Base-by-base conservation (phyloP, 352 stramenopile species). In the Globisporangium acanthophoron region DNA sequence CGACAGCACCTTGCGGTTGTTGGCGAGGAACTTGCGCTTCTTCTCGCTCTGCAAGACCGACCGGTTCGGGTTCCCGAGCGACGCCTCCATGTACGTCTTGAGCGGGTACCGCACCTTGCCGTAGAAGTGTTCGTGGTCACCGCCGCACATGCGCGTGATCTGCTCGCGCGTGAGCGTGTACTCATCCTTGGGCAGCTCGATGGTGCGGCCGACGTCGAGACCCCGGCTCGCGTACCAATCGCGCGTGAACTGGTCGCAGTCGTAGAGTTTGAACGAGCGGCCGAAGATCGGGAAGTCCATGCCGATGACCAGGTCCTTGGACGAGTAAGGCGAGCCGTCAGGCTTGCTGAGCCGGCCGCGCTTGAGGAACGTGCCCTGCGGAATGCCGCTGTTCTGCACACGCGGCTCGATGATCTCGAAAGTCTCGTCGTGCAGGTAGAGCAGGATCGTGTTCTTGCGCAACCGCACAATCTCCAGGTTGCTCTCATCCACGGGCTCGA, bases 371-470 rank as follows among this genome's bases (percentile, higher is more conserved):
- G 73, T 94, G 29, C 89, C 89, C 43, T 96, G 85, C 3, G 77
- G 76, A 37, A 96, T 91, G 9, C 90, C 90, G 54, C 80, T 92
- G 71, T 97, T 97, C 43, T 74, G 58, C 5, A 77, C 65, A 40
- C 77, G 78, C 33, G 84, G 73, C 68, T 97, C 90, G 51, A 90
- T 86, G 58, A 97, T 94, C 73, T 96, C 74, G 41, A 96, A 90
- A 24, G 81, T 96, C 51, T 95, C 80, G 61, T 97, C 89, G 29
- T 82, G 70, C 31, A 96, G 70, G 58, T 96, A 96, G 15, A 87
- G 65, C 55, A 97, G 49, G 18, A 92, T 78, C n/a, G 79, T 75
- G 60, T 80, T 92, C 50, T 74, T 90, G 62, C 74, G 90, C 35
- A 88, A 67, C 5, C 72, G 78, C 40, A 92, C 72, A 47, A 89